Evolutionary conservation across 2,329 filamentous ascomycete genomes (phyloP), one percentile per base, ranked within the genome.

Genomic region (Aotearoamyces nothofagi): DNA sequence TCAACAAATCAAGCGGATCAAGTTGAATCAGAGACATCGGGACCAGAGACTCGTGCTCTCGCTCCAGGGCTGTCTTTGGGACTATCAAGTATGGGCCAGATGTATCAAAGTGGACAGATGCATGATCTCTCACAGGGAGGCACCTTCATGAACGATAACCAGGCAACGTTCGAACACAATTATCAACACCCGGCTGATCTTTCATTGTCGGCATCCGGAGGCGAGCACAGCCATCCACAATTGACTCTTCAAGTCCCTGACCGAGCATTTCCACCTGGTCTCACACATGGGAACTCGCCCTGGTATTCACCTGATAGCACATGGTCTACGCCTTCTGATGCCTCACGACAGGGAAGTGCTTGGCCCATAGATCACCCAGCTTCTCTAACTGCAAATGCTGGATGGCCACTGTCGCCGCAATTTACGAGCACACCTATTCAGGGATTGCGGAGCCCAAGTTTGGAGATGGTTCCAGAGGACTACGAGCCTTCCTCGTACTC

Each of bases 221-320:
- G n/a, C 19, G 8, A 22, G 8, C 8, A 22, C 19, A 22, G n/a
- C 19, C 19, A 8, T 22, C 8, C 8, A 8, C n/a, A 8, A 8
- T 22, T 22, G 19, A 8, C 19, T n/a, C 19, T 22, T n/a, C 19
- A 22, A 22, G n/a, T 22, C n/a, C 19, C 19, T n/a, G n/a, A n/a
- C n/a, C n/a, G n/a, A n/a, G n/a, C n/a, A n/a, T n/a, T 7, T n/a
- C 19, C 19, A n/a, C n/a, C 19, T 20, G n/a, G 19, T n/a, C 19
- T 20, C 9, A 25, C 7, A 9, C 8, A 7, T 11, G 12, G 7
- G 13, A 25, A 15, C 13, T 25, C 23, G 12, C 23, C 23, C 23
- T 14, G 23, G 8, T 25, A 25, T 25, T 25, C 23, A 7, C 13
- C 23, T 12, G 23, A 25, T 7, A 25, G 23, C 13, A 25, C 23